phyloP scores from a whole-genome alignment of 2,329 filamentous ascomycete species.

The Pseudogymnoascus sp. region DNA sequence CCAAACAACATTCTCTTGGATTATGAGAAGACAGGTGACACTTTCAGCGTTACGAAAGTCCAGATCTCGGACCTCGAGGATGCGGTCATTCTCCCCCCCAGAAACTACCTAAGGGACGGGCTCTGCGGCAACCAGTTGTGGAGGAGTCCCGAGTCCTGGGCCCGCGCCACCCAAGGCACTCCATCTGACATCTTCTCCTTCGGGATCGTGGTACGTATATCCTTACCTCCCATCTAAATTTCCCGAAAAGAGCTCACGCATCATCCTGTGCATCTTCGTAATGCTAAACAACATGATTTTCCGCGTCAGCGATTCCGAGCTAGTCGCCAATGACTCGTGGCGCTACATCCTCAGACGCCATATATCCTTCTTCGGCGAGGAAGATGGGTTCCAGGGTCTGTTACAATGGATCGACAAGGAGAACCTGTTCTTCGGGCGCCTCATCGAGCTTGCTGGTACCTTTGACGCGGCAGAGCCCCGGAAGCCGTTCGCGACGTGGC shows the following conservation, averaged over 20 bases:
- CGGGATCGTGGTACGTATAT: not conserved
- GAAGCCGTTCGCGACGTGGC: constrained; percentile 36
- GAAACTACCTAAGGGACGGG: not conserved
- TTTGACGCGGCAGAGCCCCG: constrained; percentile 36
- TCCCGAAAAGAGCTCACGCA: not conserved
- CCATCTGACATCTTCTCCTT: not conserved
- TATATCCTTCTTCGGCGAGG: constrained; percentile 41
- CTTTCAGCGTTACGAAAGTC: not conserved
- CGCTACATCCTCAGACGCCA: constrained; percentile 37
- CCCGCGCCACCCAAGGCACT: not conserved
- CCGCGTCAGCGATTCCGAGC: constrained; percentile 21
- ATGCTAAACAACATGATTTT: constrained; percentile 37
- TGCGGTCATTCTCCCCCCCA: not conserved
- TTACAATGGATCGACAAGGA: constrained; percentile 35
- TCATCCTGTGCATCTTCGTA: constrained; percentile 37
- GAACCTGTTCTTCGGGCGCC: constrained; percentile 34
- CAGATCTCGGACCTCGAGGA: not conserved
- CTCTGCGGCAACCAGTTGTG: not conserved
- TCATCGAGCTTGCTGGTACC: constrained; percentile 32
- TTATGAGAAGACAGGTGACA: not conserved
- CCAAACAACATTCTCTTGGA: not conserved
- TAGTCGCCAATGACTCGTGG: constrained; percentile 24
- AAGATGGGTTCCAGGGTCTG: constrained; percentile 34
- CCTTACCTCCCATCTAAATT: not conserved
- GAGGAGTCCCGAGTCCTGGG: not conserved